Conservation (phyloP, 768 basidiomycete genomes). For the Mycena chlorophos region DNA sequence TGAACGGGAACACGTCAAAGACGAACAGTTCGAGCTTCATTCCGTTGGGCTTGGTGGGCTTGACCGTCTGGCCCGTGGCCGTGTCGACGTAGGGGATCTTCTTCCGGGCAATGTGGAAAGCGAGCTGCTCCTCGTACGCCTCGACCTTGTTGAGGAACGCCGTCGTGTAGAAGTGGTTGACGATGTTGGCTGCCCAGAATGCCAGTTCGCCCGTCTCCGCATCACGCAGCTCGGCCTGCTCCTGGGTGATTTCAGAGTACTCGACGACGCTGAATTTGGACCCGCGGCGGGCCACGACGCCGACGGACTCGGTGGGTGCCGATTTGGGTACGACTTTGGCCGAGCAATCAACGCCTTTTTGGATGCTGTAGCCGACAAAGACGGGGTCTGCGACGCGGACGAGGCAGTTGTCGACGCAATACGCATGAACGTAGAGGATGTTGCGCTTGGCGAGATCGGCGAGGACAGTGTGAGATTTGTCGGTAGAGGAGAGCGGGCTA, state of each 20-base stretch:
- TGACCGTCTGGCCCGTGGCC: slow-evolving; percentile 63
- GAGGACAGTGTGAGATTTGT: slow-evolving; percentile 73
- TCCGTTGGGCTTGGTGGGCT: slow-evolving; percentile 90
- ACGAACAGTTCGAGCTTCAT: slow-evolving; percentile 99
- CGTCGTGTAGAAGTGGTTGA: slow-evolving; percentile 96
- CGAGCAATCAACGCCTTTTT: slow-evolving; percentile 85
- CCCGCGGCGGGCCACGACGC: slow-evolving; percentile 87
- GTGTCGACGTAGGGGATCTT: slow-evolving; percentile 88
- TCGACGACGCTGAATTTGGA: slow-evolving; percentile 90
- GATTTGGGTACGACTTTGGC: slow-evolving; percentile 96
- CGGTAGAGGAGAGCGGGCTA: slow-evolving; percentile 59
- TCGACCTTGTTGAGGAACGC: slow-evolving; percentile 77
- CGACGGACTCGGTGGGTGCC: slow-evolving; percentile 86
- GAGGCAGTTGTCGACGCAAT: slow-evolving; percentile 98
- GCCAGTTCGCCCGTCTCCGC: slow-evolving; percentile 70
- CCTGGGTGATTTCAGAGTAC: slow-evolving; percentile 92
- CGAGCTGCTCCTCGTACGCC: slow-evolving; percentile 82
- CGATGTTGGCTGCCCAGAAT: slow-evolving; percentile 96
- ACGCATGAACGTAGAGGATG: slow-evolving; percentile 88
- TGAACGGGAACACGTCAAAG: slow-evolving; percentile 97
- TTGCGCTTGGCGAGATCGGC: slow-evolving; percentile 76
- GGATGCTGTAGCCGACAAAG: slow-evolving; percentile 93
- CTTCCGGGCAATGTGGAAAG: slow-evolving; percentile 97
- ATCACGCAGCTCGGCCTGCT: slow-evolving; percentile 79
- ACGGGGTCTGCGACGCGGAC: slow-evolving; percentile 96